Conservation (phyloP, 139 green algal genomes). For the Coccomyxa sp. region DNA sequence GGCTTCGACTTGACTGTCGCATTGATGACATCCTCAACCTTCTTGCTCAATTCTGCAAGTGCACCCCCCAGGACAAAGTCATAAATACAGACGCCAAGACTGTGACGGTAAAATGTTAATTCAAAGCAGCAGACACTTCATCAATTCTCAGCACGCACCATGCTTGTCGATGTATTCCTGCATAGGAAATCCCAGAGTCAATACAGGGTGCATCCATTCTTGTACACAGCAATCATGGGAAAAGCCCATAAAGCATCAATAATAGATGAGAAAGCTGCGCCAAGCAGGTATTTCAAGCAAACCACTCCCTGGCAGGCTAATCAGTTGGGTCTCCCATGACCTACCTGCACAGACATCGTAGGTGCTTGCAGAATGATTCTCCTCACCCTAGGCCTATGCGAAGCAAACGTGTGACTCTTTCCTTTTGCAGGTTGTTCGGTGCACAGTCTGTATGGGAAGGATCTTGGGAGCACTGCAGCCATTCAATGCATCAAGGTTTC, state of each 20-base stretch:
- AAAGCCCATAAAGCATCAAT: neutral
- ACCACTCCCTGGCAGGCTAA: neutral
- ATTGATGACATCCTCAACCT: slow-evolving; percentile 93
- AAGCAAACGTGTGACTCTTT: too few species aligned
- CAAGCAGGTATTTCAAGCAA: neutral
- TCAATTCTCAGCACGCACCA: neutral
- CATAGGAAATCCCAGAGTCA: neutral
- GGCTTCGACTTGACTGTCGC: slow-evolving; percentile 84
- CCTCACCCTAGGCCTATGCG: too few species aligned
- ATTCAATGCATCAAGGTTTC: too few species aligned
- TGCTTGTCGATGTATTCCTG: slow-evolving; percentile 2
- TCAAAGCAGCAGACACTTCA: neutral
- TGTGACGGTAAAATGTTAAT: neutral
- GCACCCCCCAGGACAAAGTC: neutral
- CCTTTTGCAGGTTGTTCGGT: too few species aligned
- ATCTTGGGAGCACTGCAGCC: too few species aligned
- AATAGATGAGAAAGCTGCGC: neutral
- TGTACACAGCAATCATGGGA: neutral
- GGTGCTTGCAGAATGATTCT: too few species aligned
- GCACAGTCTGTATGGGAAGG: too few species aligned
- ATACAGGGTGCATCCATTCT: neutral
- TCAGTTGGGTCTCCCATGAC: neutral
- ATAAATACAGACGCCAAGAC: neutral
- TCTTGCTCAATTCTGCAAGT: slow-evolving; percentile 13
- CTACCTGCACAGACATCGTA: neutral